Conservation (phyloP, 2,329 filamentous ascomycete genomes). For the Fusarium falciforme region DNA sequence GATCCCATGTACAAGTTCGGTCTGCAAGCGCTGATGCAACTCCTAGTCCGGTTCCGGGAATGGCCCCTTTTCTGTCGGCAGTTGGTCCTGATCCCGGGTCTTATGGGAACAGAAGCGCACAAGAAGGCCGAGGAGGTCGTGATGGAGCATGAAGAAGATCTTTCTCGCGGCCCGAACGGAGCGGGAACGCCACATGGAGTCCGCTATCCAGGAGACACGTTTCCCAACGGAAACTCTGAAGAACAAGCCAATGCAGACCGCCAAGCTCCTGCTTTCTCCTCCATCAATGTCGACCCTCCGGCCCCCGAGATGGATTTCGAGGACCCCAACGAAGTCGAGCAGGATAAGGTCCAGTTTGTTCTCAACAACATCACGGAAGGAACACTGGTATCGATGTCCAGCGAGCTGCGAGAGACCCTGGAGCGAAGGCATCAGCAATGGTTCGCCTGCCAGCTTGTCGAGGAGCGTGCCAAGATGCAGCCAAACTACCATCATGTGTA, state of each 20-base stretch:
- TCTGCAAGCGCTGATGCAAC: slow-evolving; percentile 90
- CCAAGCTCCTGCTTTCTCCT: slow-evolving; percentile 77
- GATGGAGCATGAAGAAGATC: slow-evolving; percentile 72
- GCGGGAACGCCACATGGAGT: slow-evolving; percentile 52
- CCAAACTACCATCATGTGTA: slow-evolving; percentile 97
- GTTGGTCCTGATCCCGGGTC: slow-evolving; percentile 81
- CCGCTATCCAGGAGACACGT: slow-evolving; percentile 57
- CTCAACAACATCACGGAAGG: slow-evolving; percentile 95
- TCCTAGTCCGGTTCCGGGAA: slow-evolving; percentile 84
- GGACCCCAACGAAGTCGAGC: slow-evolving; percentile 84
- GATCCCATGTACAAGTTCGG: slow-evolving; percentile 99
- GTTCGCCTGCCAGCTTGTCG: slow-evolving; percentile 96
- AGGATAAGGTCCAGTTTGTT: slow-evolving; percentile 95
- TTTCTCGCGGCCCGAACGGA: slow-evolving; percentile 67
- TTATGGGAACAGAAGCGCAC: slow-evolving; percentile 87
- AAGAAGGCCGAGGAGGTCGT: slow-evolving; percentile 85
- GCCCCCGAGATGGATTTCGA: slow-evolving; percentile 74
- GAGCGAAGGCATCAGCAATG: slow-evolving; percentile 89
- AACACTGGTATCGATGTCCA: slow-evolving; percentile 86
- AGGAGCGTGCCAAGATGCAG: slow-evolving; percentile 96
- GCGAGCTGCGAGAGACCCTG: slow-evolving; percentile 82
- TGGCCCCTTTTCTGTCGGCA: slow-evolving; percentile 97
- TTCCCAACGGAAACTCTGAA: slow-evolving; percentile 78
- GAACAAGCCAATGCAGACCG: slow-evolving; percentile 70
- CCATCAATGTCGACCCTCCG: slow-evolving; percentile 80